Evolutionary conservation across 2,329 filamentous ascomycete genomes (phyloP).

Genomic region (Immersiporthe knoxdaviesiana): DNA sequence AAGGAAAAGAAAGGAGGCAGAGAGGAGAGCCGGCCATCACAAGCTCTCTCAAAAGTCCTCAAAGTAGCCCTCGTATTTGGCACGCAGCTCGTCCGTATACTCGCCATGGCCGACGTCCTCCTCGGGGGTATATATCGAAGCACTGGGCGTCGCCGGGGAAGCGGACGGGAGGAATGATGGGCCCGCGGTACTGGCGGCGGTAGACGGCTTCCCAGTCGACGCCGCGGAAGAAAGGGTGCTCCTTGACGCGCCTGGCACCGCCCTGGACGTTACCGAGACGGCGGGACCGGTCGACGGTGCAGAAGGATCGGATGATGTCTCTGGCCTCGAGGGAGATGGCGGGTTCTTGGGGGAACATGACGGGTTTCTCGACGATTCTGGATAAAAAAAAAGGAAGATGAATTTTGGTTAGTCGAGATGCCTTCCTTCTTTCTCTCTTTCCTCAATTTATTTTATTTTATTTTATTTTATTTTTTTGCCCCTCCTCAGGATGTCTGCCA

Average conservation of each 20-base stretch:
- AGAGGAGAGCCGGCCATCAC: background rate
- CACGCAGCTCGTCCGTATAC: constrained; percentile 70
- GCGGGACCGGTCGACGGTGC: constrained; percentile 77
- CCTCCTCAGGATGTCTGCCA: too few species aligned
- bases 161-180: constrained; percentile 75
- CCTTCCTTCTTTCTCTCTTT: background rate
- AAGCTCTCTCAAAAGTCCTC: constrained; percentile 62
- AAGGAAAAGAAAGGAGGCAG: background rate
- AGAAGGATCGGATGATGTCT: constrained; percentile 75
- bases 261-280: constrained; percentile 79
- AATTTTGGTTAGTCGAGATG: constrained; percentile 30
- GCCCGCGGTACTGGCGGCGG: constrained; percentile 65
- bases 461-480: too few species aligned
- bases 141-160: constrained; percentile 77
- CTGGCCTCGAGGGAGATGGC: constrained; percentile 69
- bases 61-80: constrained; percentile 73
- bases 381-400: background rate
- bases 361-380: constrained; percentile 78
- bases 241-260: constrained; percentile 71
- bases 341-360: constrained; percentile 72
- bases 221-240: constrained; percentile 73
- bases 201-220: constrained; percentile 77
- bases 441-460: too few species aligned
- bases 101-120: constrained; percentile 67
- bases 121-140: constrained; percentile 82